Percentiles rank a stretch among this genome's conserved stretches.
Conservation (phyloP, 805 yeast genomes). For the Hanseniaspora lachancei region DNA sequence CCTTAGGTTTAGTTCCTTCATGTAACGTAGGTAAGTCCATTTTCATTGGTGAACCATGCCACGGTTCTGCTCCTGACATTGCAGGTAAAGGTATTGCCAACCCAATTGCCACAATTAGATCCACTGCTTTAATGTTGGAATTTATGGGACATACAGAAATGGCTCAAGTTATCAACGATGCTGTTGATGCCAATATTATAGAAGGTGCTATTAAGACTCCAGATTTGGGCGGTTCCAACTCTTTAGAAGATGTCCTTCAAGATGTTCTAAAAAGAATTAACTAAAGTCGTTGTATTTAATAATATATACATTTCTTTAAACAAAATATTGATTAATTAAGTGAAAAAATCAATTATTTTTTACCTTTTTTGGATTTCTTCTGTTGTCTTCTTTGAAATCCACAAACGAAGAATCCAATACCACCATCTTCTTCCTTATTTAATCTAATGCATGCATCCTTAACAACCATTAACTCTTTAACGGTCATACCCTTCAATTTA, state of each 20-base stretch:
- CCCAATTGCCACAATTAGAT: constrained; percentile 96
- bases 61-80: constrained; percentile 97
- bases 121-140: constrained; percentile 93
- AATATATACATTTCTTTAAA: not conserved
- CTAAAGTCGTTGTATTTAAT: not conserved
- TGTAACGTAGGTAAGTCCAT: constrained; percentile 95
- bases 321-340: not conserved
- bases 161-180: constrained; percentile 83
- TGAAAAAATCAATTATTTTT: not conserved
- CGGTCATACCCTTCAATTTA: not conserved
- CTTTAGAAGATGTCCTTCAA: constrained; percentile 75
- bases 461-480: constrained; percentile 35
- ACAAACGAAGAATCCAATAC: constrained; percentile 97
- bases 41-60: constrained; percentile 98
- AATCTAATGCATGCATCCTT: constrained; percentile 85
- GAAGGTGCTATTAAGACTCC: constrained; percentile 74
- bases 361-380: not conserved
- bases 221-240: constrained; percentile 81
- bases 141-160: constrained; percentile 83
- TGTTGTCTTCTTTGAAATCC: constrained; percentile 48
- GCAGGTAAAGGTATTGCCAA: constrained; percentile 90
- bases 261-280: constrained; percentile 45
- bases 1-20: constrained; percentile 94
- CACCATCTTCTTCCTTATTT: constrained; percentile 80
- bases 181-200: constrained; percentile 83